Percentiles rank a stretch among this genome's conserved stretches.
These are phyloP conservation scores for Aspergillus japonicus DNA, from an alignment of 2,329 filamentous ascomycete genomes.

Conservation along the genomic window DNA sequence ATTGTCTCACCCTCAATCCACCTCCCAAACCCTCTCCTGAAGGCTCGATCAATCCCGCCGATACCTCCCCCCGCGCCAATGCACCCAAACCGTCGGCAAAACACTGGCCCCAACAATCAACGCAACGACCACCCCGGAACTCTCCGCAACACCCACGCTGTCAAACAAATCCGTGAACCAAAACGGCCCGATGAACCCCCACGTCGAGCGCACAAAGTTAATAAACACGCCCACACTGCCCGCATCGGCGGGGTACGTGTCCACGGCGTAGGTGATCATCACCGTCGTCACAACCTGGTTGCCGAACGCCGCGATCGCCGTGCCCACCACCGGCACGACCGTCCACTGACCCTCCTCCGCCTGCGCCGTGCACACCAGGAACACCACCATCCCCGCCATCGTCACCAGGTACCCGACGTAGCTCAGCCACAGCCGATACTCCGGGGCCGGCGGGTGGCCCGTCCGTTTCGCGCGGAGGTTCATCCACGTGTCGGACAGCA, in stretches of 20 bases:
- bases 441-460: conserved; percentile 46
- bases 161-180: conserved; percentile 38
- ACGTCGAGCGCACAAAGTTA: conserved; percentile 51
- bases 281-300: conserved; percentile 64
- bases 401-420: conserved; percentile 54
- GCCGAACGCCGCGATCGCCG: conserved; percentile 53
- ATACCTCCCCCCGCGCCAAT: conserved; percentile 39
- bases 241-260: conserved; percentile 56
- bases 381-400: conserved; percentile 57
- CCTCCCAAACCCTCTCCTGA: too few species aligned
- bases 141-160: conserved; percentile 30
- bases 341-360: conserved; percentile 50
- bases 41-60: too few species aligned
- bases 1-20: too few species aligned
- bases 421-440: conserved; percentile 58
- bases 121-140: conserved; percentile 27
- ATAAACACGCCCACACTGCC: conserved; percentile 60
- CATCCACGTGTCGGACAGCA: conserved; percentile 59
- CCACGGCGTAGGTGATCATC: conserved; percentile 59
- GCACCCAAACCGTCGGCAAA: conserved; percentile 28
- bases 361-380: conserved; percentile 53
- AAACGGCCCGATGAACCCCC: conserved; percentile 38
- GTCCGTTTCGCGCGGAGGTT: conserved; percentile 32
- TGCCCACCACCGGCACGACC: conserved; percentile 56
- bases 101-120: conserved; percentile 32